Conservation (phyloP, 495 filamentous ascomycete genomes). For the Neurospora sp. region DNA sequence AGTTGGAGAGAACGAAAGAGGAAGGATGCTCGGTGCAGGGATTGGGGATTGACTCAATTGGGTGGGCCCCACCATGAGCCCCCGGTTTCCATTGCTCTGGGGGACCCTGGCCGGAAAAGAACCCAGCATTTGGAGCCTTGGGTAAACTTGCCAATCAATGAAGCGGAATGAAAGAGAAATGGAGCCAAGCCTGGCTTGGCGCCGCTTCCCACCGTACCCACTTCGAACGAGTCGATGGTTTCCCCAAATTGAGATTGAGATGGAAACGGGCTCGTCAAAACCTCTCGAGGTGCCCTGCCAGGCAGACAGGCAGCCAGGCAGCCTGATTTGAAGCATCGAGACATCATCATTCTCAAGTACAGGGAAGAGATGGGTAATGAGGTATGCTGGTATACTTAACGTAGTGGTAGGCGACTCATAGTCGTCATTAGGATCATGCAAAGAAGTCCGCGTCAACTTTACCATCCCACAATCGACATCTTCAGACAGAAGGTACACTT, state of each 20-base stretch:
- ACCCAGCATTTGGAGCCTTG: background rate
- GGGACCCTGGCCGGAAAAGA: background rate
- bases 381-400: background rate
- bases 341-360: background rate
- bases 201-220: background rate
- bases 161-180: background rate
- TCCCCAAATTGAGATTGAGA: background rate
- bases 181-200: background rate
- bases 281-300: background rate
- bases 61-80: too few species aligned
- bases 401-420: background rate
- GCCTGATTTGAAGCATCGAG: background rate
- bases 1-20: background rate
- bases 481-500: background rate
- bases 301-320: background rate
- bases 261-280: background rate
- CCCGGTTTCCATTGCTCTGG: background rate
- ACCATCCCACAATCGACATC: background rate
- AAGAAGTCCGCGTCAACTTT: background rate
- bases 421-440: background rate
- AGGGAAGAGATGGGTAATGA: background rate
- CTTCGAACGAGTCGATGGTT: background rate
- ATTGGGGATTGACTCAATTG: background rate
- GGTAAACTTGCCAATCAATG: background rate
- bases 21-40: background rate